Conservation (phyloP, 768 basidiomycete genomes). For the Boletus fagicola region DNA sequence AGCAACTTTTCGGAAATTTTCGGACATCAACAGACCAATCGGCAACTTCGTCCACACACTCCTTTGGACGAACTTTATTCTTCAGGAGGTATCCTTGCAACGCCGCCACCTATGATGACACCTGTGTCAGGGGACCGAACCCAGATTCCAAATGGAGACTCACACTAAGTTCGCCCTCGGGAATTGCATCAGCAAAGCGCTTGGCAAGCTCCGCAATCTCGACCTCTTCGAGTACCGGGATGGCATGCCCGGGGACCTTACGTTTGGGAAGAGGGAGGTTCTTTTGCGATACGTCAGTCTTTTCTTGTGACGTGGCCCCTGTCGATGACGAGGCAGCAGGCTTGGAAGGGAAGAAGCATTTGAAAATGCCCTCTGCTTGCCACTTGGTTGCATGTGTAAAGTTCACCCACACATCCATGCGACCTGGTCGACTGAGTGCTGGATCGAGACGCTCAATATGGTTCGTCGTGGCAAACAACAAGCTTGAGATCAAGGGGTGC, state of each 20-base stretch:
- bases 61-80: constrained; percentile 87
- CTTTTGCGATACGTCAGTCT: constrained; percentile 54
- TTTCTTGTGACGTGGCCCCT: constrained; percentile 16
- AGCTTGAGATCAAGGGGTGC: constrained; percentile 38
- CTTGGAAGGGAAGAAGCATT: constrained; percentile 86
- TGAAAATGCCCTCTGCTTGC: constrained; percentile 92
- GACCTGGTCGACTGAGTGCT: constrained; percentile 82
- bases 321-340: constrained; percentile 16
- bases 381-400: constrained; percentile 89
- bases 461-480: constrained; percentile 91
- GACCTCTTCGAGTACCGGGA: constrained; percentile 69
- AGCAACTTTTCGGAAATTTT: constrained; percentile 1
- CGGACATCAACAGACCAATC: constrained; percentile 52
- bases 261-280: constrained; percentile 68
- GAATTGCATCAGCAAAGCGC: constrained; percentile 77
- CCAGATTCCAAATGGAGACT: constrained; percentile 27
- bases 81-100: constrained; percentile 85
- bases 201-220: constrained; percentile 79
- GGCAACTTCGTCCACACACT: constrained; percentile 76
- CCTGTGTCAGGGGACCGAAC: background rate
- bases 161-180: constrained; percentile 86
- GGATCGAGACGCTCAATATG: constrained; percentile 92
- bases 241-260: constrained; percentile 53
- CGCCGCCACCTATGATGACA: constrained; percentile 59
- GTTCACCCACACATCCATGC: constrained; percentile 92